These are phyloP conservation scores for Pyrenophora seminiperda DNA, from an alignment of 2,329 filamentous ascomycete genomes.

Conservation along the genomic window DNA sequence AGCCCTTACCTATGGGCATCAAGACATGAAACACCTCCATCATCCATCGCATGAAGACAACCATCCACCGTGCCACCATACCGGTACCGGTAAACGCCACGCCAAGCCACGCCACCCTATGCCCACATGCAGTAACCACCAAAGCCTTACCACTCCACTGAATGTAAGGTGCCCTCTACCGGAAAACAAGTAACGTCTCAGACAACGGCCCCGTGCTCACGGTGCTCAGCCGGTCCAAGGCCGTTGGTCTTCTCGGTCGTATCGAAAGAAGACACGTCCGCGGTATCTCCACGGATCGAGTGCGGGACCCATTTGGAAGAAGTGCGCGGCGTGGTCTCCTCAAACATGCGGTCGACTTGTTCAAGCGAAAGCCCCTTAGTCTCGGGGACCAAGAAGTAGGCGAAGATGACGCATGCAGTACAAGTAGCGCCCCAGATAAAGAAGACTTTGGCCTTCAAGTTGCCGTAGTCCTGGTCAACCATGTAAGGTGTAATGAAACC, in stretches of 20 bases:
- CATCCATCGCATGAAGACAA: no score
- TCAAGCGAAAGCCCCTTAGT: conserved; percentile 77
- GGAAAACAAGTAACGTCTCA: not conserved
- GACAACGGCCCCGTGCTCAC: not conserved
- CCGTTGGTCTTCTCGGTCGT: not conserved
- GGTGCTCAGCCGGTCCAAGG: not conserved
- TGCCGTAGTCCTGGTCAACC: conserved; percentile 66
- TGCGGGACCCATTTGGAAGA: conserved; percentile 75
- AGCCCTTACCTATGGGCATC: no score
- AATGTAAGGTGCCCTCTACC: not conserved
- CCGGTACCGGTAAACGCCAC: no score
- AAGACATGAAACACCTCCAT: no score
- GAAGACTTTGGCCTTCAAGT: conserved; percentile 63
- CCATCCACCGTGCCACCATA: no score
- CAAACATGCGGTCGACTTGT: conserved; percentile 83
- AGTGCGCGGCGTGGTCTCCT: conserved; percentile 76
- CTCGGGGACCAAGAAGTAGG: conserved; percentile 77
- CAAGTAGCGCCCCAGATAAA: conserved; percentile 61
- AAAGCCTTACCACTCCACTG: no score
- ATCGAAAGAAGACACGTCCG: conserved; percentile 1
- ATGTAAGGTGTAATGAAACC: conserved; percentile 69
- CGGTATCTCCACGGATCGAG: conserved; percentile 2
- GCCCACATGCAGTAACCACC: no score
- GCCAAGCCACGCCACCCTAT: no score
- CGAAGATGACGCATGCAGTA: conserved; percentile 63